These are phyloP conservation scores for Pulveroboletus sp. DNA, from an alignment of 768 basidiomycete species.

Conservation along the genomic window DNA sequence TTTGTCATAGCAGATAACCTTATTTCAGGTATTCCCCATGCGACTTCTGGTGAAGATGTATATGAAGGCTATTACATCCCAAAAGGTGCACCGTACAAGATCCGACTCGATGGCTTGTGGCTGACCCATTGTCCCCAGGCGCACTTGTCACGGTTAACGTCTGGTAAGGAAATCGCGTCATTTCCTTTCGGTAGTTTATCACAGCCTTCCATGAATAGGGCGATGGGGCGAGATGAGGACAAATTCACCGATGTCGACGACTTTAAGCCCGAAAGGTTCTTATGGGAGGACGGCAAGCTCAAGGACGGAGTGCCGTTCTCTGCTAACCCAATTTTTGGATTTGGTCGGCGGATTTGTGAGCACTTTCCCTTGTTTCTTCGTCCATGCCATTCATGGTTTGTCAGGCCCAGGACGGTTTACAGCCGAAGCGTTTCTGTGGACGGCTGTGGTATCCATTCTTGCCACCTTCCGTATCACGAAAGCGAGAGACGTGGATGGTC, in stretches of 20 bases:
- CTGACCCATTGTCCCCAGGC: conserved; percentile 11
- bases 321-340: conserved; percentile 22
- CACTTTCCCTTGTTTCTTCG: too few relatives aligned
- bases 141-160: conserved; percentile 32
- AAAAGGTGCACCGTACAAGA: conserved; percentile 24
- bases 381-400: neutral
- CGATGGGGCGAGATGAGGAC: conserved; percentile 20
- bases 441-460: conserved; percentile 19
- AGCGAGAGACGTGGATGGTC: conserved; percentile 19
- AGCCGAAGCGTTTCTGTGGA: conserved; percentile 21
- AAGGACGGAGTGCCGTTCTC: conserved; percentile 3
- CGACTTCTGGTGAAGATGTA: conserved; percentile 20
- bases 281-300: conserved; percentile 14
- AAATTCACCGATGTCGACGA: conserved; percentile 16
- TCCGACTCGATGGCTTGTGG: neutral
- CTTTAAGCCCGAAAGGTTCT: conserved; percentile 26
- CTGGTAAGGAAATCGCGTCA: conserved; percentile 22
- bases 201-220: conserved; percentile 10
- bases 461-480: conserved; percentile 19
- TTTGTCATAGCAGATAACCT: neutral
- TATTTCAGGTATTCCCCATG: conserved; percentile 22
- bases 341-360: conserved; percentile 25
- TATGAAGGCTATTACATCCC: conserved; percentile 39
- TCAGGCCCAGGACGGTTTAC: conserved; percentile 21
- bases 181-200: neutral